These are phyloP conservation scores for Penicillium subrubescens DNA, from an alignment of 495 filamentous ascomycete species.

Conservation along the genomic window DNA sequence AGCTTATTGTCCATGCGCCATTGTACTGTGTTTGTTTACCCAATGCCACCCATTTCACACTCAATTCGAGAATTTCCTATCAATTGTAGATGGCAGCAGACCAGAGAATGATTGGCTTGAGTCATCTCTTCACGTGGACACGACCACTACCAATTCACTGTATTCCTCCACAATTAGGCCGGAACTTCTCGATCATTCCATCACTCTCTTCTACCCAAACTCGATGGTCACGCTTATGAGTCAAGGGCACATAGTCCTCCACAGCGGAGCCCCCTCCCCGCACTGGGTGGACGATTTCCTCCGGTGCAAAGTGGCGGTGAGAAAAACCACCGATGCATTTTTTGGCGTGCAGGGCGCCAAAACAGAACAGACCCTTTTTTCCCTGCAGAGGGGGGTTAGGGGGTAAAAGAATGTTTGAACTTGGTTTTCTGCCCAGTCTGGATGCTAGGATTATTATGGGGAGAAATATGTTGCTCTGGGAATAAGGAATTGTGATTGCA, in stretches of 20 bases:
- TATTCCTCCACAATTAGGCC: background rate
- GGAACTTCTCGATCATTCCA: background rate
- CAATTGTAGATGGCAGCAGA: background rate
- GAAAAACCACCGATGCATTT: constrained; percentile 9
- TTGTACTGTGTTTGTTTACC: background rate
- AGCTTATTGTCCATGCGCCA: constrained; percentile 9
- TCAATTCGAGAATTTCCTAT: background rate
- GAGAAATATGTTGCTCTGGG: background rate
- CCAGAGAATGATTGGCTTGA: background rate
- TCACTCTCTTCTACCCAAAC: background rate
- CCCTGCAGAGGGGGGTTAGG: constrained; percentile 3
- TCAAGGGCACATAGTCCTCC: constrained; percentile 16
- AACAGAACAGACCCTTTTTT: background rate
- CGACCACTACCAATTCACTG: background rate
- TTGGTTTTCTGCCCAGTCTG: background rate
- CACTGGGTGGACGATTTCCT: constrained; percentile 10
- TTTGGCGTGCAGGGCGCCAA: constrained; percentile 16
- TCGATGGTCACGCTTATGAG: background rate
- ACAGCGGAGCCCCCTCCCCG: constrained; percentile 17
- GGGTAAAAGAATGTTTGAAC: background rate
- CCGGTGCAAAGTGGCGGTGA: constrained; percentile 32
- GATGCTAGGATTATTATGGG: background rate
- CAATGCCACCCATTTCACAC: background rate
- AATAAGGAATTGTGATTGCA: background rate
- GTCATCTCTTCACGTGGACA: background rate